Conservation (phyloP, 2,329 filamentous ascomycete genomes). For the Dryadomyces quercivorus region DNA sequence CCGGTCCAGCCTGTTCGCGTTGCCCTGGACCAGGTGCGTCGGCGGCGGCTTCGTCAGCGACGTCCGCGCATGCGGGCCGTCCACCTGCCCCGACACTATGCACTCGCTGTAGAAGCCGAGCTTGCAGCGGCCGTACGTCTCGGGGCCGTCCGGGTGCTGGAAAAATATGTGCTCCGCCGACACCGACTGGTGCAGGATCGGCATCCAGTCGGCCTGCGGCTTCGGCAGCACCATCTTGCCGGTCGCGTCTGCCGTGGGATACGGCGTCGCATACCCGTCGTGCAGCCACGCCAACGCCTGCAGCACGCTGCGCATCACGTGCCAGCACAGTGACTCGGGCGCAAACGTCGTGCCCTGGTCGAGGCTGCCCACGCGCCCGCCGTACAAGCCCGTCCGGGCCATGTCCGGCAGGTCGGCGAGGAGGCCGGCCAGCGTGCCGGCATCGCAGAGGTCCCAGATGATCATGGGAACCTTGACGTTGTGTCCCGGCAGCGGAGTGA, state of each 20-base stretch:
- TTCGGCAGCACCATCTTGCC: not conserved
- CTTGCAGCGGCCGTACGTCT: slow-evolving; percentile 42
- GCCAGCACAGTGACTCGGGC: slow-evolving; percentile 43
- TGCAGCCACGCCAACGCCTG: slow-evolving; percentile 41
- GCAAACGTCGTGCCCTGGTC: slow-evolving; percentile 19
- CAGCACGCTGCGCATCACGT: slow-evolving; percentile 35
- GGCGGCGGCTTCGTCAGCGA: slow-evolving; percentile 15
- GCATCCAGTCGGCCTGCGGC: slow-evolving; percentile 26
- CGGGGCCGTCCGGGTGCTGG: slow-evolving; percentile 30
- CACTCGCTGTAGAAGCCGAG: slow-evolving; percentile 34
- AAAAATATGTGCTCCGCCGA: slow-evolving; percentile 36
- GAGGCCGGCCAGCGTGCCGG: slow-evolving; percentile 32
- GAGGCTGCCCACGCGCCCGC: not conserved
- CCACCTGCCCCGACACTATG: slow-evolving; percentile 25
- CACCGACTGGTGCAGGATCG: slow-evolving; percentile 38
- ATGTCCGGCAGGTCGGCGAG: slow-evolving; percentile 14
- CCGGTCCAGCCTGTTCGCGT: not conserved
- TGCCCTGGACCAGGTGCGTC: not conserved
- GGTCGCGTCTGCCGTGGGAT: not conserved
- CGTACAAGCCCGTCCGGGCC: slow-evolving; percentile 5
- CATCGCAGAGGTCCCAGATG: slow-evolving; percentile 41
- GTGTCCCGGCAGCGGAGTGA: not conserved
- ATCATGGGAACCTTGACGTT: slow-evolving; percentile 17
- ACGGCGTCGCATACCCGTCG: slow-evolving; percentile 25
- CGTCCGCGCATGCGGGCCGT: not conserved